Evolutionary conservation across 2,329 filamentous ascomycete genomes (phyloP), one percentile per base, ranked within the genome.

Genomic region (Fusarium decemcellulare): DNA sequence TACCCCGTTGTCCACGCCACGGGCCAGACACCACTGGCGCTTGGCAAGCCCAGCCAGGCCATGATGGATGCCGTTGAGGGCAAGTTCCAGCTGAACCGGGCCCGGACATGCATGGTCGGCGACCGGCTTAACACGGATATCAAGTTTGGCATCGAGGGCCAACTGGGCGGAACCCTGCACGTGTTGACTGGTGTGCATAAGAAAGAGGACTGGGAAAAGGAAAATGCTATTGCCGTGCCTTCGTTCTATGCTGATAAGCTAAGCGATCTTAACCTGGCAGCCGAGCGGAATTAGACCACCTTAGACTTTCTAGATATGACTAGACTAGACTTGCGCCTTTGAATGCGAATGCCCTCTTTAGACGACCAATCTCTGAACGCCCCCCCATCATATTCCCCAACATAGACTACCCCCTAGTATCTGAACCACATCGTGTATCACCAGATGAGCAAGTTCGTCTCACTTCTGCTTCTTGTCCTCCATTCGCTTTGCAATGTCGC

Each of bases 11-110:
- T 91, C 57, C 92, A 92, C 78, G 93, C 93, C 85, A 85, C 88
- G 5, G 85, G 85, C 16, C 82, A 88, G 77, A 86, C 92, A 74
- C 95, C 96, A 1, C 81, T 94, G 34, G 90, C 93, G 4, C 83
- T 98, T 42, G 96, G 96, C 1, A 99, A 99, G 83, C 96, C 96
- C 4, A 97, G 94, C 78, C 94, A 97, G 83, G 95, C 95, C 5
- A 99, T 99, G 96, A 97, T 99, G 95, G 95, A 98, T 79, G 94
- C 96, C 4, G 92, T 99, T 61, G 95, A 98, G 84, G 95, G 95
- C 62, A 97, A 97, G 81, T 98, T 98, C 80, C 87, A 92, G 72
- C 92, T 99, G 57, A 91, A 98, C 79, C 88, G 95, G 39, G 88
- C 86, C 64, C 90, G 90, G 72, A 93, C 96, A 1, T 98, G 96